These are phyloP conservation scores for Carnegiea gigantea DNA, from an alignment of 179 eudicot genomes.

Conservation along the genomic window DNA sequence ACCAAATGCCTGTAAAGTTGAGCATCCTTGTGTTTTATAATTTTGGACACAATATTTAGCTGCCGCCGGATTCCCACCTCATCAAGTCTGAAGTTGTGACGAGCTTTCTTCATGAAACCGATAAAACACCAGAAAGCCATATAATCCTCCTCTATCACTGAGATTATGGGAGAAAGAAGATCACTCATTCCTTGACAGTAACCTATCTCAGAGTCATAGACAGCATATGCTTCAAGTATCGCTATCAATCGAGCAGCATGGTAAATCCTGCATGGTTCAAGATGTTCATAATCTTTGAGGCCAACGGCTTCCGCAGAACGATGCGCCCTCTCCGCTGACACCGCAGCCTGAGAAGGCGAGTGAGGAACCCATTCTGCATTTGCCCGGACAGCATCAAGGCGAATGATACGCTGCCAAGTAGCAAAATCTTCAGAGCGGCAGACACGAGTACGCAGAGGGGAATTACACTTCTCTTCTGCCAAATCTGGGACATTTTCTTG, in stretches of 20 bases:
- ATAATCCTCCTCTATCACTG: constrained; percentile 76
- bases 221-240: constrained; percentile 88
- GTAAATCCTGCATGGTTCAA: constrained; percentile 64
- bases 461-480: constrained; percentile 29
- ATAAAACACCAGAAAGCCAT: constrained; percentile 97
- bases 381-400: constrained; percentile 87
- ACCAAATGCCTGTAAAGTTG: constrained; percentile 83
- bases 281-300: constrained; percentile 74
- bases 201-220: constrained; percentile 87
- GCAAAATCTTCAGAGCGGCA: constrained; percentile 58
- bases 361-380: constrained; percentile 74
- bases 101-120: constrained; percentile 95
- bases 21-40: constrained; percentile 74
- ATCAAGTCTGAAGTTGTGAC: constrained; percentile 90
- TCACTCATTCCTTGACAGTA: constrained; percentile 98
- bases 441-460: constrained; percentile 45
- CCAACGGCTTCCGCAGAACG: constrained; percentile 78
- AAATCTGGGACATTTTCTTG: constrained; percentile 38
- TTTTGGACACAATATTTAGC: constrained; percentile 66
- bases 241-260: constrained; percentile 90
- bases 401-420: constrained; percentile 91
- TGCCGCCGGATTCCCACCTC: constrained; percentile 85
- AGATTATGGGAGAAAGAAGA: constrained; percentile 79
- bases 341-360: constrained; percentile 55
- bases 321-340: constrained; percentile 54